Evolutionary conservation across 2,329 filamentous ascomycete genomes (phyloP).

Genomic region (Graphilbum ipis-grandicollis): DNA sequence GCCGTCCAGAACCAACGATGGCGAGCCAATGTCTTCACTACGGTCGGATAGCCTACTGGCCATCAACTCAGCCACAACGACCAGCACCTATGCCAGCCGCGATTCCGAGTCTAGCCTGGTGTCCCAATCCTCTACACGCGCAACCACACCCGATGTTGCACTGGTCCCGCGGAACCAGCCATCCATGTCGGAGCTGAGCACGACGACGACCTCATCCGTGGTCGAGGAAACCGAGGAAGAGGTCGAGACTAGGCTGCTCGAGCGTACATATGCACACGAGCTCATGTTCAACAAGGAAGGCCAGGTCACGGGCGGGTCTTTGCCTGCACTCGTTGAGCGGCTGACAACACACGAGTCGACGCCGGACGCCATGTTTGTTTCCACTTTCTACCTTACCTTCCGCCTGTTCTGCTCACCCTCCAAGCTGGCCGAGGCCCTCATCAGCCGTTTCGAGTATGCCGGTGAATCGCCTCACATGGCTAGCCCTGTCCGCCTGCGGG

Average conservation of each 20-base stretch:
- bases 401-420: constrained; percentile 73
- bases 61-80: constrained; percentile 60
- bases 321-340: constrained; percentile 83
- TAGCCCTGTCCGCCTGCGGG: constrained; percentile 66
- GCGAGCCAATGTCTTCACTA: constrained; percentile 32
- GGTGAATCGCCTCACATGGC: constrained; percentile 60
- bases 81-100: constrained; percentile 63
- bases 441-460: constrained; percentile 85
- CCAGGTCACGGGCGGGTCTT: constrained; percentile 79
- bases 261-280: constrained; percentile 82
- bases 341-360: constrained; percentile 86
- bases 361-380: constrained; percentile 80
- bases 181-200: constrained; percentile 51
- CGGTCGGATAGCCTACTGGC: constrained; percentile 54
- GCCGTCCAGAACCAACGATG: constrained; percentile 25
- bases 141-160: constrained; percentile 63
- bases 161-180: constrained; percentile 37
- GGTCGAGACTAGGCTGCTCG: constrained; percentile 67
- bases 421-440: constrained; percentile 65
- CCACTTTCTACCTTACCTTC: constrained; percentile 93
- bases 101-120: constrained; percentile 67
- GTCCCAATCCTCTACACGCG: constrained; percentile 71
- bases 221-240: constrained; percentile 56
- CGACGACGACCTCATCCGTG: constrained; percentile 44
- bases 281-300: constrained; percentile 88